Base-by-base conservation (phyloP, 352 stramenopile genomes). In the Phytophthora hibernalis region DNA sequence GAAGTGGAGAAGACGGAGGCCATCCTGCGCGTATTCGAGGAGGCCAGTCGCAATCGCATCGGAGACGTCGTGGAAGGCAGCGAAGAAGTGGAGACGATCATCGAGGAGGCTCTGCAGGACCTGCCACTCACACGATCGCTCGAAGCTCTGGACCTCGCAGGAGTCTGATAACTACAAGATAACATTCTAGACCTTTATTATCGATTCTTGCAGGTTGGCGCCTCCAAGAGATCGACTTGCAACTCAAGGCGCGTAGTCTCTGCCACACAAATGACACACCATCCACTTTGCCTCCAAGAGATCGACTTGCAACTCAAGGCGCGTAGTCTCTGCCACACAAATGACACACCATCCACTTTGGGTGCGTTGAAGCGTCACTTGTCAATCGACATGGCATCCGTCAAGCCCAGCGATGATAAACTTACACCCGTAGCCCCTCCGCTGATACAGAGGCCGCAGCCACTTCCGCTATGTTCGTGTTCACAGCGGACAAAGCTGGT, bases 401-500 rank as follows among this genome's bases (percentile, higher is more conserved):
- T 2, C 55, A 73, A 38, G 49, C 44, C 47, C n/a, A 38, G 43
- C 28, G 26, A 53, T 33, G 43, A 45, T 56, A n/a, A n/a, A n/a
- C n/a, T n/a, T n/a, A 35, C 35, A 21, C 28, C 31, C 22, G n/a
- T 28, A 21, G 28, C 37, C 12, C 20, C 35, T 8, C 33, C 6
- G 35, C 28, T 3, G 47, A 62, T n/a, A n/a, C 35, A 38, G 44
- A 55, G 24, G 52, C 53, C 4, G 50, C 54, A 28, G 43, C 54
- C 42, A 54, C 71, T 24, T 67, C 61, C 5, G 69, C 84, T 22
- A 79, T 97, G 70, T 94, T 93, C 65, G 87, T 94, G 47, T 95
- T 96, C 65, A 91, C 90, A 26, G 85, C 76, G 8, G 72, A 85
- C 35, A 97, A 97, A 58, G 92, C 92, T 16, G 92, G 92, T 5